Base-by-base conservation (phyloP, 495 filamentous ascomycete species). In the Daldinia loculata region DNA sequence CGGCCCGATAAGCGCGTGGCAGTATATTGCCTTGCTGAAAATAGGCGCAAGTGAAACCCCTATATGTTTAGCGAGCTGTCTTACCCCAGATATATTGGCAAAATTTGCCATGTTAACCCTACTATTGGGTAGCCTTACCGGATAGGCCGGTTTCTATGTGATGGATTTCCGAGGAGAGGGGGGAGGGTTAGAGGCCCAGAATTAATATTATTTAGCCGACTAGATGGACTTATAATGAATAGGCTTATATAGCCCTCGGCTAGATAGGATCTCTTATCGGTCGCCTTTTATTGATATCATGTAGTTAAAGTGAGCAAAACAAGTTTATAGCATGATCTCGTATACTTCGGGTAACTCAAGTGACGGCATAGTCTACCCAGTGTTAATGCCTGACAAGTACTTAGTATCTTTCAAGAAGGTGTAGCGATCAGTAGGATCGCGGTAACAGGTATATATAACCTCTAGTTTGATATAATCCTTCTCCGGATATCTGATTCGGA, bases 1-100 rank as follows among this genome's bases (percentile, higher is more conserved):
- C 63, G 63, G 59, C 59, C 69, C 69, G 60, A 66, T 63, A 67
- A 67, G 63, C 69, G 63, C 63, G 69, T 59, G 36, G 45, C 29
- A 19, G 52, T 55, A 60, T 32, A 63, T 36, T 36, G 34, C 34
- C 11, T 14, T 36, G 4, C 34, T 67, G 32, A 57, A 36, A 27
- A 56, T 53, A 63, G 34, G 38, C 38, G 59, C 69, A 50, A 48
- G 43, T 24, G 53, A 66, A 29, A 1, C 29, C 51, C 38, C 5
- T 14, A 22, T 17, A 32, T 27, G 3, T 27, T 38, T 57, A 14
- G 11, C n/a, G 17, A 36, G 30, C 9, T 56, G 4, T 2, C 22
- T 48, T 48, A 56, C 9, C 5, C 24, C 19, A 62, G n/a, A n/a
- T 24, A 0, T 50, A 12, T 48, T 71, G 69, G 63, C 43, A 61